Percentiles rank a stretch among this genome's conserved stretches.
Evolutionary conservation across 2,329 filamentous ascomycete species (phyloP).

Genomic region (Aschersonia sp.): DNA sequence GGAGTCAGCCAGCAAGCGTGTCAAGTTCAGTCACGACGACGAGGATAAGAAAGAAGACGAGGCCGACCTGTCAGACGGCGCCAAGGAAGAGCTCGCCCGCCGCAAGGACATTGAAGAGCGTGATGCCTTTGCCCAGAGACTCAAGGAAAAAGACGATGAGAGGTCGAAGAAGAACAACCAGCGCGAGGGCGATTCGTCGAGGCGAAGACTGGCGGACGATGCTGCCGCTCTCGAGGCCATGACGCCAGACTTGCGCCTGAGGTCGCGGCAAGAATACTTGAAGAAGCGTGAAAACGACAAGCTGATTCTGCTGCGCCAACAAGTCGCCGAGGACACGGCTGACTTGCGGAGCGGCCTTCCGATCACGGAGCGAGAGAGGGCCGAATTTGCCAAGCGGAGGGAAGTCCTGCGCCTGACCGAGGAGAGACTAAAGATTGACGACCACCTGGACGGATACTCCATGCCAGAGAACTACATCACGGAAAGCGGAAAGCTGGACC

Average conservation of each 20-base stretch:
- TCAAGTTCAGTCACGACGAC: conserved; percentile 47
- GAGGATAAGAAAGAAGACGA: conserved; percentile 19
- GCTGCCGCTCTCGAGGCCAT: conserved; percentile 51
- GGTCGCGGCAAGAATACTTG: conserved; percentile 82
- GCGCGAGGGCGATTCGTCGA: conserved; percentile 39
- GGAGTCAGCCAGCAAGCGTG: conserved; percentile 56
- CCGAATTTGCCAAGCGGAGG: conserved; percentile 77
- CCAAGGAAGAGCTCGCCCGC: conserved; percentile 40
- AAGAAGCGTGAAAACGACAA: conserved; percentile 84
- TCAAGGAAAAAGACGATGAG: conserved; percentile 57
- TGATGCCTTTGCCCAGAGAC: conserved; percentile 63
- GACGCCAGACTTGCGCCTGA: conserved; percentile 66
- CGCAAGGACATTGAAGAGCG: conserved; percentile 58
- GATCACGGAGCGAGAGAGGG: conserved; percentile 65
- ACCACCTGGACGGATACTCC: conserved; percentile 80
- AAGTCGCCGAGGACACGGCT: conserved; percentile 77
- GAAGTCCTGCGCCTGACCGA: conserved; percentile 72
- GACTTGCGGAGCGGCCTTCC: conserved; percentile 64
- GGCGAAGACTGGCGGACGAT: conserved; percentile 36
- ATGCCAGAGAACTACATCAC: conserved; percentile 94
- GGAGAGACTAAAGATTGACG: conserved; percentile 75
- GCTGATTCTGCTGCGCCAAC: conserved; percentile 71
- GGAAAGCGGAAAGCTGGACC: conserved; percentile 79
- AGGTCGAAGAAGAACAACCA: conserved; percentile 51
- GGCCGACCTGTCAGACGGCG: conserved; percentile 39